A percentile compares a stretch with the other conserved stretches of the same genome.
phyloP scores from a whole-genome alignment of 805 yeast species.

The Ogataea parapolymorpha region DNA sequence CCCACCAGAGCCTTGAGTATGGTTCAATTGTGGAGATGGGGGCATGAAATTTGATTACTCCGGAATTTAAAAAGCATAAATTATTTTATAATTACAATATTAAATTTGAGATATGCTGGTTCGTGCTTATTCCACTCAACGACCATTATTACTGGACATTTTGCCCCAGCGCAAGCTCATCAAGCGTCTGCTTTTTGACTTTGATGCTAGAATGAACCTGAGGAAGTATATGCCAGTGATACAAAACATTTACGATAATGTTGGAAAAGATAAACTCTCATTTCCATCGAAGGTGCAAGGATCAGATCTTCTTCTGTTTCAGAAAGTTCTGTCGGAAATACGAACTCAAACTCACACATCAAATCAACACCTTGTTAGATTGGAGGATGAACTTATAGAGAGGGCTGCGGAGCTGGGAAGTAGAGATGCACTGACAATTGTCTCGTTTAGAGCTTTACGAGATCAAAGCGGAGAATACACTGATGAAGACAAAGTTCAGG shows the following conservation, averaged over 20 bases:
- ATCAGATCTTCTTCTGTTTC: slow-evolving; percentile 63
- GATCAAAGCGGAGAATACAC: slow-evolving; percentile 27
- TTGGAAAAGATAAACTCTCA: slow-evolving; percentile 35
- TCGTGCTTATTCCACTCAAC: slow-evolving; percentile 6
- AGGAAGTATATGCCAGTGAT: slow-evolving; percentile 52
- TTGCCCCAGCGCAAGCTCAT: slow-evolving; percentile 59
- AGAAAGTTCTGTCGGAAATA: slow-evolving; percentile 59
- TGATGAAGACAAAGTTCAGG: slow-evolving; percentile 59
- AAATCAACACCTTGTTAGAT: slow-evolving; percentile 50
- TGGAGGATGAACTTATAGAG: slow-evolving; percentile 76
- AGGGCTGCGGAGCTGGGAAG: slow-evolving; percentile 81
- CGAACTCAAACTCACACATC: slow-evolving; percentile 58
- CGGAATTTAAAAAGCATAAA: not conserved
- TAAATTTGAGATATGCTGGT: not conserved
- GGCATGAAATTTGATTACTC: not conserved
- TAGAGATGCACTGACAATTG: slow-evolving; percentile 71
- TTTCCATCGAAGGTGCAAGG: slow-evolving; percentile 40
- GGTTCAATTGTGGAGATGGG: not conserved
- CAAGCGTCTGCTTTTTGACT: slow-evolving; percentile 61
- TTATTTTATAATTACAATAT: not conserved
- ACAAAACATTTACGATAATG: slow-evolving; percentile 45
- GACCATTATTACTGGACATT: slow-evolving; percentile 42
- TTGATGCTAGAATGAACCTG: slow-evolving; percentile 56
- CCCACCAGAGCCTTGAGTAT: slow-evolving; percentile 13
- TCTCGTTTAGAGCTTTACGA: slow-evolving; percentile 64